Evolutionary conservation across 1,284 basidiomycete genomes (phyloP).

Genomic region (Spongispora temasekensis): DNA sequence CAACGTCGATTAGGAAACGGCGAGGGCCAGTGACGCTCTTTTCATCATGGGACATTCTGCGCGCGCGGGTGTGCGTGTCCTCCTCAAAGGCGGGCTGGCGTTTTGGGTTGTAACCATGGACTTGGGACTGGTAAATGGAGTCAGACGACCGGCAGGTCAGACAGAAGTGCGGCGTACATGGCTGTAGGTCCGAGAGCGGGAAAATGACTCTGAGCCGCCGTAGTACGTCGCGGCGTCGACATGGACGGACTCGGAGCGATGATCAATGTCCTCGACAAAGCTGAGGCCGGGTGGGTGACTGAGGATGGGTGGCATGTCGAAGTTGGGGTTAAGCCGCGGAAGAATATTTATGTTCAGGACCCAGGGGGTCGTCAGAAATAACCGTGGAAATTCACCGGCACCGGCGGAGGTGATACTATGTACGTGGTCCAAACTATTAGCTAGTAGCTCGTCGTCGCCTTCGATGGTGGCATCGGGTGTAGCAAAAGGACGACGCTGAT

Average conservation of each 20-base stretch:
- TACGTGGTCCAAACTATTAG: too few species aligned
- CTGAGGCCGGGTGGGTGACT: slow-evolving; percentile 62
- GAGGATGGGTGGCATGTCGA: slow-evolving; percentile 50
- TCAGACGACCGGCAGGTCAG: slow-evolving; percentile 9
- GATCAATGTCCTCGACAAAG: slow-evolving; percentile 65
- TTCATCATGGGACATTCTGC: slow-evolving; percentile 86
- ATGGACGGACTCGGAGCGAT: slow-evolving; percentile 56
- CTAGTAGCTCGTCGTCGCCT: too few species aligned
- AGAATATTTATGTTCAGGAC: slow-evolving; percentile 14
- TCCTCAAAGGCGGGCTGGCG: slow-evolving; percentile 70
- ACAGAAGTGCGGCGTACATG: slow-evolving; percentile 50
- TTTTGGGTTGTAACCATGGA: slow-evolving; percentile 67
- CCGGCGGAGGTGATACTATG: background rate
- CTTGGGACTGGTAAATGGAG: slow-evolving; percentile 49
- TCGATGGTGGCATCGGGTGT: too few species aligned
- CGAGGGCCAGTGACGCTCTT: slow-evolving; percentile 72
- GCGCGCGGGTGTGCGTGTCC: slow-evolving; percentile 67
- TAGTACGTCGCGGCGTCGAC: slow-evolving; percentile 83
- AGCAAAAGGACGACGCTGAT: too few species aligned
- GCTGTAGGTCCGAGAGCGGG: slow-evolving; percentile 83
- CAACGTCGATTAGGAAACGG: slow-evolving; percentile 97
- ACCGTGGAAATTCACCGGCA: slow-evolving; percentile 23
- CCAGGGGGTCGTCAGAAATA: slow-evolving; percentile 17
- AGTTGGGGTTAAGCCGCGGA: background rate
- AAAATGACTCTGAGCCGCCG: slow-evolving; percentile 72